Conservation (phyloP, 1,139 yeast genomes). For the Candida tetrigidarum region DNA sequence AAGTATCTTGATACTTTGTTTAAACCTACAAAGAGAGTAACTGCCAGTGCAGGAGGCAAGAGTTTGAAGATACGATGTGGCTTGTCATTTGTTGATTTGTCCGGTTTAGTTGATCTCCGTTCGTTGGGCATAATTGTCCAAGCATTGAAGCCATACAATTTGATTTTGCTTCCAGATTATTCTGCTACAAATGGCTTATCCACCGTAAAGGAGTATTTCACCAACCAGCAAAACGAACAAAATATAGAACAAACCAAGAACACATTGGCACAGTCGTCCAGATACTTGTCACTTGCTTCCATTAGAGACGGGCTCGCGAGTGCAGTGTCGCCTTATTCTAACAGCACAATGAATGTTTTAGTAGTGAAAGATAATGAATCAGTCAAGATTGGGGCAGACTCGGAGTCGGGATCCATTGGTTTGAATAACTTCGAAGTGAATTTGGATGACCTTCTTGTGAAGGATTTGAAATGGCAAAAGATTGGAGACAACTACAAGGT, state of each 20-base stretch:
- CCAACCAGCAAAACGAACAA: conserved; percentile 37
- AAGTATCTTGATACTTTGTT: conserved; percentile 60
- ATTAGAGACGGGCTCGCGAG: conserved; percentile 37
- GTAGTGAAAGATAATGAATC: conserved; percentile 43
- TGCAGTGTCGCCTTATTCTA: conserved; percentile 21
- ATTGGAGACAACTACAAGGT: conserved; percentile 81
- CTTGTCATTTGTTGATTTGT: conserved; percentile 76
- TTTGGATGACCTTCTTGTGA: conserved; percentile 69
- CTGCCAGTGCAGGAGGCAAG: conserved; percentile 24
- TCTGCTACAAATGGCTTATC: conserved; percentile 34
- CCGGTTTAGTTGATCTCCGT: conserved; percentile 84
- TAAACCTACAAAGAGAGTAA: conserved; percentile 56
- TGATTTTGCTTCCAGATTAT: conserved; percentile 59
- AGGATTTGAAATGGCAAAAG: conserved; percentile 77
- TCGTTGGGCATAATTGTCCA: conserved; percentile 82
- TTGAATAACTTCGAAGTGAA: conserved; percentile 73
- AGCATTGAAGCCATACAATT: conserved; percentile 75
- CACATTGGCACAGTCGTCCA: conserved; percentile 27
- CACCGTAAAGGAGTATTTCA: conserved; percentile 33
- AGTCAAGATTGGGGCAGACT: conserved; percentile 56
- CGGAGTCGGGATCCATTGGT: conserved; percentile 32
- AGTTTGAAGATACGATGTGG: conserved; percentile 66
- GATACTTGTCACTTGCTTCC: conserved; percentile 37
- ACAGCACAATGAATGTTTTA: conserved; percentile 33
- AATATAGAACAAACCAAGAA: conserved; percentile 27